These are phyloP conservation scores for Cladosporium sp. DNA, from an alignment of 2,329 filamentous ascomycete species.

Conservation along the genomic window DNA sequence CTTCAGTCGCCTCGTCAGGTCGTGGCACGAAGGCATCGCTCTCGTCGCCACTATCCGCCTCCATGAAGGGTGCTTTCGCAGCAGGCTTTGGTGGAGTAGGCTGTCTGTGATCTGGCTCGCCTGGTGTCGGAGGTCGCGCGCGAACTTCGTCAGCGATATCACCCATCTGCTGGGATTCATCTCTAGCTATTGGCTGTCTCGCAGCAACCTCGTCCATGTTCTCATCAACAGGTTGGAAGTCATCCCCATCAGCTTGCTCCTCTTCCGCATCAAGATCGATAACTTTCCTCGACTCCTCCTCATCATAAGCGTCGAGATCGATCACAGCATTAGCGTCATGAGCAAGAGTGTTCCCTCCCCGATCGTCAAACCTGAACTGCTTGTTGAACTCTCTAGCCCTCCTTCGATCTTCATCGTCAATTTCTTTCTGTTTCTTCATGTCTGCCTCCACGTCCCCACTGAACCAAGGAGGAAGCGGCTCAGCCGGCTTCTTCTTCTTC, in stretches of 20 bases:
- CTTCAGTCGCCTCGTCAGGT: constrained; percentile 1
- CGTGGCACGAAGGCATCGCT: constrained; percentile 19
- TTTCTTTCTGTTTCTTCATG: constrained; percentile 49
- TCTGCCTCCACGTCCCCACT: constrained; percentile 59
- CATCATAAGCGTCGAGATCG: constrained; percentile 45
- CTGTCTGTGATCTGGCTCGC: constrained; percentile 20
- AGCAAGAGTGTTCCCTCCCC: constrained; percentile 52
- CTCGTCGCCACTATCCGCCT: constrained; percentile 22
- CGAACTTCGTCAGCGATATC: constrained; percentile 47
- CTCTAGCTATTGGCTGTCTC: background rate
- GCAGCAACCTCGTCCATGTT: constrained; percentile 26
- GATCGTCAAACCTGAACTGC: constrained; percentile 60
- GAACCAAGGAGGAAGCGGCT: constrained; percentile 77
- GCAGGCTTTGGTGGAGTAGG: constrained; percentile 16
- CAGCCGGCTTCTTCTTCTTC: constrained; percentile 47
- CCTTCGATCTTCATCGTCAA: constrained; percentile 52
- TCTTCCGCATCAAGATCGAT: constrained; percentile 36
- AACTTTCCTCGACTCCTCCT: constrained; percentile 46
- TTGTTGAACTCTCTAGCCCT: constrained; percentile 58
- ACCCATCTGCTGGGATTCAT: constrained; percentile 34
- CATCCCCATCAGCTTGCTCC: constrained; percentile 34
- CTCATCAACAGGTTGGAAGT: constrained; percentile 1
- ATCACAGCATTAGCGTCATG: constrained; percentile 53
- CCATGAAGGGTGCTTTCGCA: constrained; percentile 18
- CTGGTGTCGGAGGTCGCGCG: constrained; percentile 41